Conservation (phyloP, 2,329 filamentous ascomycete genomes). For the Graphilbum sp. region DNA sequence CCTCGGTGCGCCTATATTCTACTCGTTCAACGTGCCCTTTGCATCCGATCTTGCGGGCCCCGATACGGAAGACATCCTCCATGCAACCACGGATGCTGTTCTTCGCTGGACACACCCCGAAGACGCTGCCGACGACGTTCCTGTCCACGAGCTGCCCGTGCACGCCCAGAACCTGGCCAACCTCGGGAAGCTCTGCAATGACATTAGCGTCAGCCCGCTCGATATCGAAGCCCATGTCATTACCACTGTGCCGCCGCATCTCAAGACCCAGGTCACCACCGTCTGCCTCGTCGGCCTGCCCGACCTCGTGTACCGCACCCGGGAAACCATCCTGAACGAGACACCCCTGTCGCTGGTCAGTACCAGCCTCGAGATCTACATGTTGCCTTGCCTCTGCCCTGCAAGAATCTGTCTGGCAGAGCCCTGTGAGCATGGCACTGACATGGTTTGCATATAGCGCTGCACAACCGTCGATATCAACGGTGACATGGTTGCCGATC, state of each 20-base stretch:
- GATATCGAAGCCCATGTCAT: constrained; percentile 74
- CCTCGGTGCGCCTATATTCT: constrained; percentile 65
- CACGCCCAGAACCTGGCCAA: constrained; percentile 75
- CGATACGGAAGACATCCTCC: constrained; percentile 85
- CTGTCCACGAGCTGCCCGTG: constrained; percentile 79
- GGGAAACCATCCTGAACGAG: constrained; percentile 78
- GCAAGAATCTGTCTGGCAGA: too few relatives aligned
- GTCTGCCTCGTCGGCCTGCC: constrained; percentile 81
- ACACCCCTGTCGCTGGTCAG: constrained; percentile 85
- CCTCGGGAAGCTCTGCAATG: constrained; percentile 63
- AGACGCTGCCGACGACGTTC: constrained; percentile 67
- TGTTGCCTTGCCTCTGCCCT: too few relatives aligned
- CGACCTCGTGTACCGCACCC: constrained; percentile 76
- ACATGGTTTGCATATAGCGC: constrained; percentile 38
- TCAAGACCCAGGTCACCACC: constrained; percentile 59
- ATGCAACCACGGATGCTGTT: constrained; percentile 76
- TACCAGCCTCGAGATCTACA: constrained; percentile 10
- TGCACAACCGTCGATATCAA: constrained; percentile 91
- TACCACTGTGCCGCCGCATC: constrained; percentile 60
- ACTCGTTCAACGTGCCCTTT: constrained; percentile 96
- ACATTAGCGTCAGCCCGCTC: constrained; percentile 54
- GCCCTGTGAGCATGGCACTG: neutral
- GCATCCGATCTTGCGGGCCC: constrained; percentile 82
- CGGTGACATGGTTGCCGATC: constrained; percentile 72
- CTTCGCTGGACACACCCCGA: constrained; percentile 88